These are phyloP conservation scores for Phytopythium ostracodes DNA, from an alignment of 352 stramenopile genomes.

Conservation along the genomic window DNA sequence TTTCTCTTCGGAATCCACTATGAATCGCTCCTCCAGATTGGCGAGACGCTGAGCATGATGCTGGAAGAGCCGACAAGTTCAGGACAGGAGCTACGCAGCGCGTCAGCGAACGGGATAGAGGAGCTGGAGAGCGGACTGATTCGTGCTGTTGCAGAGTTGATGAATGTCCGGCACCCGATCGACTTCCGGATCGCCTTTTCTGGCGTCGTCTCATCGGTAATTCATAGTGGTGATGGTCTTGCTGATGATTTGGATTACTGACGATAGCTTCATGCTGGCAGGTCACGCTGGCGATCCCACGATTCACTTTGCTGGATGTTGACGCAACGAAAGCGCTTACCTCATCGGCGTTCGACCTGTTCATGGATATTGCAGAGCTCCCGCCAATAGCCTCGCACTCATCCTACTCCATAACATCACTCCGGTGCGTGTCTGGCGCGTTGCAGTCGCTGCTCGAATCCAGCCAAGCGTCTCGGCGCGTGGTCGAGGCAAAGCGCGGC, in stretches of 20 bases:
- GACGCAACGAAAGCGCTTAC: conserved; percentile 19
- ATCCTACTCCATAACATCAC: neutral
- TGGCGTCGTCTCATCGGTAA: conserved; percentile 29
- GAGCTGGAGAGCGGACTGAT: neutral
- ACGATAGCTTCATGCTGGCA: neutral
- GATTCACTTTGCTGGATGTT: conserved; percentile 13
- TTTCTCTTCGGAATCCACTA: conserved; percentile 13
- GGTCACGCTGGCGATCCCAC: neutral
- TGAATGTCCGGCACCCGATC: conserved; percentile 25
- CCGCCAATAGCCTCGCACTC: neutral
- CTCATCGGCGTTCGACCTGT: conserved; percentile 37
- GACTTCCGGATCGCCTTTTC: conserved; percentile 37
- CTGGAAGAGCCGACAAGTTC: conserved; percentile 13
- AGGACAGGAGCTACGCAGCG: conserved; percentile 4
- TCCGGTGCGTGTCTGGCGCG: conserved; percentile 21
- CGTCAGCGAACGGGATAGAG: too few relatives aligned
- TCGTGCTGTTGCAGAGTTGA: conserved; percentile 12
- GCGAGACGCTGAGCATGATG: conserved; percentile 19
- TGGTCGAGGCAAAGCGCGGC: conserved; percentile 29
- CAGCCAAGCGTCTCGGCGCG: conserved; percentile 17
- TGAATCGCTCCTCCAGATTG: conserved; percentile 22
- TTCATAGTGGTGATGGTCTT: conserved; percentile 3
- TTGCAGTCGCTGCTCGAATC: conserved; percentile 39
- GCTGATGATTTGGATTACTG: neutral
- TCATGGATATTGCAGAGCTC: conserved; percentile 22